A percentile compares a stretch with the other conserved stretches of the same genome.
Conservation (phyloP, 2,329 filamentous ascomycete genomes). For the Endoconidiophora laricicola region DNA sequence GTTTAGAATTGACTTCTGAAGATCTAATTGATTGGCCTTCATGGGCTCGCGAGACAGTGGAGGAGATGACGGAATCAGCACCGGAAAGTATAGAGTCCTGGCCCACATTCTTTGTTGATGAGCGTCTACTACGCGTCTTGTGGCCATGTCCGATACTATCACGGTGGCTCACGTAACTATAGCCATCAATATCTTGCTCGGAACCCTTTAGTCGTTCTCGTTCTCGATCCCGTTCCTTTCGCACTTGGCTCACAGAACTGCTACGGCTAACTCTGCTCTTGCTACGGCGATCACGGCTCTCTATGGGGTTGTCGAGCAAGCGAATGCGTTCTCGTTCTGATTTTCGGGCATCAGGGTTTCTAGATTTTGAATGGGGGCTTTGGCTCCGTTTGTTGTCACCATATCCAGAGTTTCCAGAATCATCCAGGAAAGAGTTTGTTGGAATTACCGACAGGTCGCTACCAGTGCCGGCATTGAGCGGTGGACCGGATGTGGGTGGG, state of each 20-base stretch:
- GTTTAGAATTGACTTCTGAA: slow-evolving; percentile 62
- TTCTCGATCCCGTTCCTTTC: slow-evolving; percentile 13
- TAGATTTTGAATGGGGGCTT: slow-evolving; percentile 16
- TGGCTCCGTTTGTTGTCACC: slow-evolving; percentile 10
- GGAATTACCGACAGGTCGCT: slow-evolving; percentile 77
- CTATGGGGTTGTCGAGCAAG: slow-evolving; percentile 15
- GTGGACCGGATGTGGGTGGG: slow-evolving; percentile 29
- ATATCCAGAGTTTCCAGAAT: slow-evolving; percentile 29
- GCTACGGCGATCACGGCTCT: slow-evolving; percentile 29
- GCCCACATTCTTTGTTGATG: slow-evolving; percentile 30
- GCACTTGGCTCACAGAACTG: slow-evolving; percentile 18
- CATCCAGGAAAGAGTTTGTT: slow-evolving; percentile 44
- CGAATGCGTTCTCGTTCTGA: slow-evolving; percentile 16
- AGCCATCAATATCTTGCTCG: slow-evolving; percentile 3
- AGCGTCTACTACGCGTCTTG: slow-evolving; percentile 8
- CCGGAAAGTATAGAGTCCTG: slow-evolving; percentile 37
- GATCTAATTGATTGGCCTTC: slow-evolving; percentile 39
- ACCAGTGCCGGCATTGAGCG: slow-evolving; percentile 45
- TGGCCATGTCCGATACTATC: slow-evolving; percentile 5
- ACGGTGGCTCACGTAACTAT: slow-evolving; percentile 10
- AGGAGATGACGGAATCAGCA: slow-evolving; percentile 39
- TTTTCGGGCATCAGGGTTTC: slow-evolving; percentile 26
- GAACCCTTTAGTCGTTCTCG: slow-evolving; percentile 1
- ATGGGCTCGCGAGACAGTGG: slow-evolving; percentile 35
- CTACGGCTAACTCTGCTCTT: slow-evolving; percentile 22